These are phyloP conservation scores for Sordariomycetes sp. DNA, from an alignment of 2,329 filamentous ascomycete species.

Conservation along the genomic window DNA sequence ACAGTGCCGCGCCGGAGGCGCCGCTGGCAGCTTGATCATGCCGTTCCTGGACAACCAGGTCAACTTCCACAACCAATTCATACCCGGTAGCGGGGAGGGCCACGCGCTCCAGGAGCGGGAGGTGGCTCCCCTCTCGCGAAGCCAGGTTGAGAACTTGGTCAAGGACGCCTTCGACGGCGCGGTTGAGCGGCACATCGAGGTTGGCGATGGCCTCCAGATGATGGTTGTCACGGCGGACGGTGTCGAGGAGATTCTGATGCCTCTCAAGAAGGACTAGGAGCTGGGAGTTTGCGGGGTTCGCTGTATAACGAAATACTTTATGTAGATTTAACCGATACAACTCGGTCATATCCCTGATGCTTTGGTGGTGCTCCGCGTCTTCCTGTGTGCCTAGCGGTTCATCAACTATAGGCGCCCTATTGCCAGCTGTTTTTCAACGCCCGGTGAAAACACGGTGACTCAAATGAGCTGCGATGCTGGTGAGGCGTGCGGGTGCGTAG, in stretches of 20 bases:
- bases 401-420: neutral
- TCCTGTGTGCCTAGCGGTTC: neutral
- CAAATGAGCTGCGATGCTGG: no score
- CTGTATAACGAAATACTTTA: neutral
- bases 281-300: neutral
- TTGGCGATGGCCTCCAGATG: constrained; percentile 92
- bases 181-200: constrained; percentile 97
- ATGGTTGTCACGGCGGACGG: constrained; percentile 81
- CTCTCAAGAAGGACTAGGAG: constrained; percentile 77
- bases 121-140: constrained; percentile 54
- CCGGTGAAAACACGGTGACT: no score
- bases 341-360: neutral
- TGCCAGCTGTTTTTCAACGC: neutral
- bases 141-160: constrained; percentile 73
- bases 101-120: constrained; percentile 65
- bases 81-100: constrained; percentile 72
- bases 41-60: constrained; percentile 99
- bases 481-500: no score
- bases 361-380: neutral
- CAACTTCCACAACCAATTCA: constrained; percentile 98
- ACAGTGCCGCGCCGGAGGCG: constrained; percentile 86
- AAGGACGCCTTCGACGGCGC: constrained; percentile 97
- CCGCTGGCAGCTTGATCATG: constrained; percentile 91
- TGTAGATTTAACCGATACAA: neutral
- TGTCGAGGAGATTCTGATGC: constrained; percentile 71